Base-by-base conservation (phyloP, 2,329 filamentous ascomycete genomes). In the Fusarium udum region DNA sequence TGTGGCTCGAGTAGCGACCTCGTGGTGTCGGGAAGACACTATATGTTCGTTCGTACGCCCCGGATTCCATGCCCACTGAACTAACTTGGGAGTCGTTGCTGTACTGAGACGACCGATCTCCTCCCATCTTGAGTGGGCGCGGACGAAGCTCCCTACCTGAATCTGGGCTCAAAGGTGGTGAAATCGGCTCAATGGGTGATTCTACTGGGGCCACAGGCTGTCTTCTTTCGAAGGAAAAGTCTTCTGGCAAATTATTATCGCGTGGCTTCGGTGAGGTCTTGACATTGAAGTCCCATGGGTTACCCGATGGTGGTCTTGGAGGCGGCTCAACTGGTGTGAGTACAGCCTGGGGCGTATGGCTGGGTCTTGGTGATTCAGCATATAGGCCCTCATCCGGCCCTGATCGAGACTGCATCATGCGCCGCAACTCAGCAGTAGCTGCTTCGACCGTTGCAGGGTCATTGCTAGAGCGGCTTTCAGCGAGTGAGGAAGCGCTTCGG, bases 201-300 rank as follows among this genome's bases (percentile, higher is more conserved):
- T 78, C 77, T 10, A 74, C 37, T 1, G 72, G 68, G 26, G 67
- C 71, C 20, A 78, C 77, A 13, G 77, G 74, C 39, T 75, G 72
- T 28, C 78, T 69, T 32, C 79, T 74, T 49, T 78, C 71, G 20
- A 77, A 73, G 22, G 76, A 67, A 15, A 76, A 73, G 39, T 78
- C 74, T 14, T 73, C 76, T 24, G 71, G 49, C 37, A 70, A 68
- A 6, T 72, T 71, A 7, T 59, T 71, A 37, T 79, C 77, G 10
- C 67, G 67, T n/a, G 58, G 64, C 22, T 58, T 61, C 24, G 75
- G 76, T 24, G 73, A 68, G 36, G 67, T 34, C 34, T 67, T 67
- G 24, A 66, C 36, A 39, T 64, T 65, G 40, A 82, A 74, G 64
- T 85, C 82, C 85, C 85, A 87, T 12, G 85, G 84, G 59, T 85